Percentiles rank a stretch among this genome's conserved stretches.
Conservation (phyloP, 345 rosid genomes). For the Clausena lansium region DNA sequence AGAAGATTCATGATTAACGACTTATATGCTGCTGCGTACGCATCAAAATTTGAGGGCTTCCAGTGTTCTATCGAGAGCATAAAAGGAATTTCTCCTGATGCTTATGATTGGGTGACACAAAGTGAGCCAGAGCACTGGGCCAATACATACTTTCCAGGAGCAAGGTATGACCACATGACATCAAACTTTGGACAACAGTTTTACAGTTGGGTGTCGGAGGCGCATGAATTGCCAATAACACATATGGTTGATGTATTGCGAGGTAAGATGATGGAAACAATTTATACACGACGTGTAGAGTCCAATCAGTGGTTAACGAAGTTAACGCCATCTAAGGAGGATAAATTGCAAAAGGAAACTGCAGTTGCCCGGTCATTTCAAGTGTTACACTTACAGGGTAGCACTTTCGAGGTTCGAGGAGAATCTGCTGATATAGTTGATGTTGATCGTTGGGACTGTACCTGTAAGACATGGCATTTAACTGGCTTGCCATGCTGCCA, state of each 20-base stretch:
- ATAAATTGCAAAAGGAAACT: conserved; percentile 61
- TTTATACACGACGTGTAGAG: conserved; percentile 63
- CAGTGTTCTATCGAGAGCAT: conserved; percentile 57
- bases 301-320: conserved; percentile 70
- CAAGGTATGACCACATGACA: conserved; percentile 71
- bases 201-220: conserved; percentile 90
- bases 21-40: conserved; percentile 76
- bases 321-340: conserved; percentile 79
- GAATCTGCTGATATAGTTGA: conserved; percentile 59
- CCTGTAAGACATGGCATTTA: conserved; percentile 76
- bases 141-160: conserved; percentile 68
- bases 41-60: conserved; percentile 60
- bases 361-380: conserved; percentile 44
- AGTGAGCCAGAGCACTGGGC: conserved; percentile 96
- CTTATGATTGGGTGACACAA: conserved; percentile 73
- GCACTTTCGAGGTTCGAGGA: conserved; percentile 67
- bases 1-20: conserved; percentile 78
- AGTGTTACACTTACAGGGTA: conserved; percentile 48
- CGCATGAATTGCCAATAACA: conserved; percentile 86
- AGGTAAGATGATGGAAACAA: conserved; percentile 83
- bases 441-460: conserved; percentile 68
- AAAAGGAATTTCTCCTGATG: conserved; percentile 75
- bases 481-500: conserved; percentile 86
- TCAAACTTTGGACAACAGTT: conserved; percentile 74
- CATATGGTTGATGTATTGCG: conserved; percentile 75